Base-by-base conservation (phyloP, 768 basidiomycete genomes). In the Boletus vinaceobasis region DNA sequence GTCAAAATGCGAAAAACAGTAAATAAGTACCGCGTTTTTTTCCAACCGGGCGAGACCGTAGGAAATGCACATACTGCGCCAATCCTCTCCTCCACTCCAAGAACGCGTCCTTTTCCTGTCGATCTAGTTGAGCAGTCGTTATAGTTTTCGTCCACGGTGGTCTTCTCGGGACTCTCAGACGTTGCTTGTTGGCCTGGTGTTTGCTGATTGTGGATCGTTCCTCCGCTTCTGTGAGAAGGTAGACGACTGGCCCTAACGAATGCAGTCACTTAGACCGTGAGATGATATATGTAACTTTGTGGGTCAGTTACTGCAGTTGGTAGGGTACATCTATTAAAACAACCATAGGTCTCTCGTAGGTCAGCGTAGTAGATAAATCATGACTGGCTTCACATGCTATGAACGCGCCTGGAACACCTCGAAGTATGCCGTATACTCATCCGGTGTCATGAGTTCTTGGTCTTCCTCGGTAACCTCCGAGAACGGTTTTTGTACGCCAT, bases 51-150 rank as follows among this genome's bases (percentile, higher is more conserved):
- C 23, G 48, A 40, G 39, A 47, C 29, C 7, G 21, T 21, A 37
- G 21, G 9, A 15, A 40, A 49, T 31, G 40, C 19, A 82, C 91
- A 61, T 71, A 97, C 95, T 87, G 84, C 9, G 97, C 97, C 10
- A 99, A 74, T 6, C 86, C 90, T 73, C 95, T 79, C 49, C 97
- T 77, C 97, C 97, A 99, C 23, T 91, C 88, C 43, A 99, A 73
- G 67, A 98, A 98, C 0, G 91, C 83, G 31, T 87, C 85, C 65
- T 90, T 87, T 74, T 99, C 97, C 60, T 90, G 88, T 56, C 85
- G 75, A 65, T 99, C 97, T 29, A 99, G 75, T 65, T 96, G 85
- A 14, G 77, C 78, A 3, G 82, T 72, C 1, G 88, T 87, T 79
- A 90, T 93, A 1, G 74, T 73, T 68, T 87, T 90, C 13, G 80